Percentiles rank a stretch among this genome's conserved stretches.
phyloP scores from a whole-genome alignment of 2,329 filamentous ascomycete species.

The Alternaria solani region DNA sequence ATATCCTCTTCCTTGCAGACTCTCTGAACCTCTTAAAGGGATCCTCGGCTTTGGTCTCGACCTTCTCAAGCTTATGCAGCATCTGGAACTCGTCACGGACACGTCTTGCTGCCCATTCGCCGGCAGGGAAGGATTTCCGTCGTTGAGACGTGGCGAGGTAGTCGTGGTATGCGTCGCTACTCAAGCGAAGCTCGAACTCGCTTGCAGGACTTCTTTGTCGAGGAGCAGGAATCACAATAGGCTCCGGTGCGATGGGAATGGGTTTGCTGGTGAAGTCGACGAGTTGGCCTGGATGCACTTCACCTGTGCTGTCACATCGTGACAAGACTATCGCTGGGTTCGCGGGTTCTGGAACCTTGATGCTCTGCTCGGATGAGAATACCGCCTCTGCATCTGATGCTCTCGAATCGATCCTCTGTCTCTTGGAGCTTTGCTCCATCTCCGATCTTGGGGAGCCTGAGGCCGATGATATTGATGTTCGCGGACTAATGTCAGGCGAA shows the following conservation, averaged over 20 bases:
- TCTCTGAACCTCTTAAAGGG: not conserved
- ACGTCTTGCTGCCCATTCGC: slow-evolving; percentile 1
- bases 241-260: not conserved
- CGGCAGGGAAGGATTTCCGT: slow-evolving; percentile 19
- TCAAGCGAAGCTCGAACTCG: slow-evolving; percentile 9
- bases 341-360: not conserved
- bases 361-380: not conserved
- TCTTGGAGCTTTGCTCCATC: slow-evolving; percentile 16
- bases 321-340: not conserved
- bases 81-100: slow-evolving; percentile 10
- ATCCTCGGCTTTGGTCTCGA: not conserved
- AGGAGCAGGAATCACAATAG: not conserved
- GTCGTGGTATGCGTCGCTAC: slow-evolving; percentile 12
- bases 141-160: slow-evolving; percentile 17
- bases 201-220: not conserved
- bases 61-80: slow-evolving; percentile 8
- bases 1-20: slow-evolving; percentile 2
- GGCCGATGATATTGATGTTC: slow-evolving; percentile 19
- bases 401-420: slow-evolving; percentile 21
- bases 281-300: slow-evolving; percentile 21
- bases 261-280: slow-evolving; percentile 18
- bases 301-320: not conserved
- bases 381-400: not conserved
- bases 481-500: slow-evolving; percentile 23
- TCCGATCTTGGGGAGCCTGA: not conserved